These are phyloP conservation scores for Mimosa pudica DNA, from an alignment of 306 rosid genomes.

Conservation along the genomic window DNA sequence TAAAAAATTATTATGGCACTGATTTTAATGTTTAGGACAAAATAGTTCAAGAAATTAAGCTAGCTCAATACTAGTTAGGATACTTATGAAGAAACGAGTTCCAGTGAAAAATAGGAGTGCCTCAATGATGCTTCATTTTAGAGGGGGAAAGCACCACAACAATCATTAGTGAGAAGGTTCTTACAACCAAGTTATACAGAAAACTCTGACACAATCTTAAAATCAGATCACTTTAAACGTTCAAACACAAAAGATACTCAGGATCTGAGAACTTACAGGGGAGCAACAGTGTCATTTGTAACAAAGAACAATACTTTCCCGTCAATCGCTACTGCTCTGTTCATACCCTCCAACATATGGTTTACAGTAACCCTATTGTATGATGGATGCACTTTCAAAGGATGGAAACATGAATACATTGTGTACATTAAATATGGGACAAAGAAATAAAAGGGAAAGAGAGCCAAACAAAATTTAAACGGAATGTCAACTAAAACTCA, in stretches of 20 bases:
- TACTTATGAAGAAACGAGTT: neutral
- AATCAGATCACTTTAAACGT: constrained; percentile 5
- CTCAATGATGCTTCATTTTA: neutral
- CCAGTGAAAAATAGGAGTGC: neutral
- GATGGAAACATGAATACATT: constrained; percentile 36
- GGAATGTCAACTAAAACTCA: constrained; percentile 24
- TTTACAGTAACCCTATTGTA: constrained; percentile 61
- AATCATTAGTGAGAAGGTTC: neutral
- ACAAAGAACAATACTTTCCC: constrained; percentile 84
- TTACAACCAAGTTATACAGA: neutral
- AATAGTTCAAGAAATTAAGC: neutral
- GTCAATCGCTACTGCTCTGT: constrained; percentile 69
- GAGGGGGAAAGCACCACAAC: neutral
- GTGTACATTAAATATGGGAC: constrained; percentile 27
- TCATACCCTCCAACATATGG: constrained; percentile 71
- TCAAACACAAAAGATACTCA: constrained; percentile 24
- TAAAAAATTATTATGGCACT: neutral
- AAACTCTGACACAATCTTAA: neutral
- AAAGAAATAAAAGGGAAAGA: neutral
- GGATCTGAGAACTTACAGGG: constrained; percentile 66
- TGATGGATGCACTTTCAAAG: constrained; percentile 56
- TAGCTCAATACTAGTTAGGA: neutral
- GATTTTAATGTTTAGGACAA: neutral
- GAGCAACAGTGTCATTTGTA: constrained; percentile 68
- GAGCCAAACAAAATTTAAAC: constrained; percentile 24